Base-by-base conservation (phyloP, 139 green algal genomes). In the Monoraphidium neglectum region DNA sequence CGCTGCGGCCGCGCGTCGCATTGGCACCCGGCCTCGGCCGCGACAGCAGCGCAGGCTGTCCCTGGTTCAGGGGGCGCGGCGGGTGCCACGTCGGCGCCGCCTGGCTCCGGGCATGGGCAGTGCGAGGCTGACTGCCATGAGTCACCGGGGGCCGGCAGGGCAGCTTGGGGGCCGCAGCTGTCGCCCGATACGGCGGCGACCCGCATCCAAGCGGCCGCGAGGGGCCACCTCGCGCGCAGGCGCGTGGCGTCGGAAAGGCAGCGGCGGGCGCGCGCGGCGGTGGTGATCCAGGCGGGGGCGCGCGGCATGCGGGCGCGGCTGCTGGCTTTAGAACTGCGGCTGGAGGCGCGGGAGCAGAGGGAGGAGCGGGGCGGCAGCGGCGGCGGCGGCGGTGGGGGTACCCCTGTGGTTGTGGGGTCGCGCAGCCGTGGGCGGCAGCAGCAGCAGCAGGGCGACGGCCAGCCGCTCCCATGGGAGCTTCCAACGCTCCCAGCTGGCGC, bases 241-340 rank as follows among this genome's bases (percentile, higher is more conserved):
- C 46, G 47, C 23, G 16, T 67, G 49, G 51, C 40, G 33, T 18
- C 26, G 36, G 28, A 47, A 6, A 15, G n/a, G 32, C 8, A 68
- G 30, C 40, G 26, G 51, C 35, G 53, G 21, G 47, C 56, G 49
- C 49, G 65, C 2, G 63, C 73, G 21, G 72, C 72, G 21, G 61
- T 78, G 32, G 23, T 78, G 21, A 72, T 78, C 13, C 72, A 78
- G 62, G 72, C 49, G 3, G 26, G 38, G 47, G 38, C 38, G 0
- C 32, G 57, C 32, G 32, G 16, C 12, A 56, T 38, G 53, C 43
- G 43, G 8, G 43, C 43, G 43, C 43, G 43, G 8, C 8, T 51
- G 8, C 43, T 8, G 8, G 43, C 43, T 12, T 12, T 51, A 8
- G 43, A 51, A 12, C 43, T 51, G 43, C 43, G 8, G 8, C 43